A percentile compares a stretch with the other conserved stretches of the same genome.
phyloP scores from a whole-genome alignment of 73 alveolate genomes.

The Symbiodinium pilosum region DNA sequence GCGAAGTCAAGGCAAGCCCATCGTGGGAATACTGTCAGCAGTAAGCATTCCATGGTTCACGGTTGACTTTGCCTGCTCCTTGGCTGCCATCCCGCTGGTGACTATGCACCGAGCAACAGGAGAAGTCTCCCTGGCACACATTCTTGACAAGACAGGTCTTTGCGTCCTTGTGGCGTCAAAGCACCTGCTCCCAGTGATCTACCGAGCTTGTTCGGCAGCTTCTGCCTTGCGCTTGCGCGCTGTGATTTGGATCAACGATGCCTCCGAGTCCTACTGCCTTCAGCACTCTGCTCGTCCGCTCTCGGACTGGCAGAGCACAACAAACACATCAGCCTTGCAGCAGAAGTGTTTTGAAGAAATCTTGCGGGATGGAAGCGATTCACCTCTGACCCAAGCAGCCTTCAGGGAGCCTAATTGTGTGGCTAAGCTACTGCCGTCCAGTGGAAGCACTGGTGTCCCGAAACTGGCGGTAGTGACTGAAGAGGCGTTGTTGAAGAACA shows the following conservation, averaged over 20 bases:
- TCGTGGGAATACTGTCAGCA: constrained; percentile 41
- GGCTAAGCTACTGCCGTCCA: constrained; percentile 60
- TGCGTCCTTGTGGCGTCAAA: background rate
- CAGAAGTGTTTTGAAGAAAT: background rate
- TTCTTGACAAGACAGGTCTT: constrained; percentile 15
- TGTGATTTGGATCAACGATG: constrained; percentile 47
- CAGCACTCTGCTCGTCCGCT: background rate
- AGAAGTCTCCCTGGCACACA: constrained; percentile 40
- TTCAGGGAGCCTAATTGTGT: constrained; percentile 14
- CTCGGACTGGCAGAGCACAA: too few relatives aligned
- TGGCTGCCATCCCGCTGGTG: constrained; percentile 59
- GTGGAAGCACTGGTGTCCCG: constrained; percentile 86
- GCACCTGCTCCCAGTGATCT: constrained; percentile 12
- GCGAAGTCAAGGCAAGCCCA: background rate
- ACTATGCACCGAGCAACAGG: constrained; percentile 68
- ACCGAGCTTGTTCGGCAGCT: background rate
- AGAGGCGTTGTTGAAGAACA: constrained; percentile 11
- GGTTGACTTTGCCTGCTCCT: constrained; percentile 65
- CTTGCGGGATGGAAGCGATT: background rate
- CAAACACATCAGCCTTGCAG: background rate
- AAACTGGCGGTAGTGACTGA: constrained; percentile 63
- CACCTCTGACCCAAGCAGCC: background rate
- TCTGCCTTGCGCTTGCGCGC: background rate
- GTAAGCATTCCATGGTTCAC: constrained; percentile 53
- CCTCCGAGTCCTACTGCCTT: constrained; percentile 8